A percentile compares a stretch with the other conserved stretches of the same genome.
Conservation (phyloP, 2,329 filamentous ascomycete species). For the Myriosclerotinia curreyana region DNA sequence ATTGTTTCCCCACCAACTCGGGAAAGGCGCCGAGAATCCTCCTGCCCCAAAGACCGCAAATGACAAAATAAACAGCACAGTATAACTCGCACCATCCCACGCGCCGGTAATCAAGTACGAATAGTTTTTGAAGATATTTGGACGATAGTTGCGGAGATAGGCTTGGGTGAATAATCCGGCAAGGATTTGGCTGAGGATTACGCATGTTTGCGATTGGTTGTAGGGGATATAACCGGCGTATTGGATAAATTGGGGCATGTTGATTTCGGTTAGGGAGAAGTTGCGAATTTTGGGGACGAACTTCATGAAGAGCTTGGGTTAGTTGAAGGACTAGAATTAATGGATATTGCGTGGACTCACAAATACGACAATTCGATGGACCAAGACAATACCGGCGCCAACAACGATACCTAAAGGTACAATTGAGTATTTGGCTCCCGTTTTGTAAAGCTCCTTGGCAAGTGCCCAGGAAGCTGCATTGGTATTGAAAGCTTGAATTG, state of each 20-base stretch:
- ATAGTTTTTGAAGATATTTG: constrained; percentile 43
- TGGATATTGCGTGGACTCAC: constrained; percentile 38
- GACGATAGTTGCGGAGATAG: constrained; percentile 42
- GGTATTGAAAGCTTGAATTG: constrained; percentile 49
- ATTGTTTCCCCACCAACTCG: constrained; percentile 25
- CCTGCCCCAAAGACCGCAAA: constrained; percentile 47
- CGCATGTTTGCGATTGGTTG: constrained; percentile 54
- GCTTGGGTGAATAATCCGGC: constrained; percentile 46
- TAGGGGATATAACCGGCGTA: constrained; percentile 55
- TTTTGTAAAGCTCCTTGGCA: constrained; percentile 52
- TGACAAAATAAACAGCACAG: constrained; percentile 44
- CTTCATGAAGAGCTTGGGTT: constrained; percentile 35
- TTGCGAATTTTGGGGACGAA: constrained; percentile 47
- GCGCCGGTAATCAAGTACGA: constrained; percentile 45
- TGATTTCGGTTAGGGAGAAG: constrained; percentile 46
- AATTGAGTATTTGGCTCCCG: constrained; percentile 45
- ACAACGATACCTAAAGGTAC: constrained; percentile 52
- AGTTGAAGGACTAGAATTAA: background rate
- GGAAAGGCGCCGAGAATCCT: constrained; percentile 42
- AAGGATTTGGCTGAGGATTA: constrained; percentile 48
- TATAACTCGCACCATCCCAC: constrained; percentile 43
- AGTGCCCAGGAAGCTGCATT: constrained; percentile 47
- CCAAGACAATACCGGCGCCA: constrained; percentile 45
- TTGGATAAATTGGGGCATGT: constrained; percentile 54
- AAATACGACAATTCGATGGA: constrained; percentile 46